Conservation (phyloP, 78 protist species). For the Dictyostelium citrinum region DNA sequence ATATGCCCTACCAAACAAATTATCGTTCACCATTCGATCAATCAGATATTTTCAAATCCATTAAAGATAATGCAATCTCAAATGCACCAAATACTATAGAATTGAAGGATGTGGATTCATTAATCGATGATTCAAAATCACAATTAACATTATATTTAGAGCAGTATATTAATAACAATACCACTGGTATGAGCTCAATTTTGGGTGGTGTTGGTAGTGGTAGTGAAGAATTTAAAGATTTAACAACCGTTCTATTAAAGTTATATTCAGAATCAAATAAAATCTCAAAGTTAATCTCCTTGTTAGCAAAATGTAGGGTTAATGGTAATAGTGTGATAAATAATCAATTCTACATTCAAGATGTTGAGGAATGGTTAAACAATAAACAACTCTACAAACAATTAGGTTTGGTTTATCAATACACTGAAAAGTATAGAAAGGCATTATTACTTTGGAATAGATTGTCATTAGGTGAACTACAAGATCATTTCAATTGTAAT, state of each 20-base stretch:
- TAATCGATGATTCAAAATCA: constrained; percentile 10
- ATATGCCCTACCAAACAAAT: neutral
- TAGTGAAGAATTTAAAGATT: constrained; percentile 17
- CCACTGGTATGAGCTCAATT: neutral
- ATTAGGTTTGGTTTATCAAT: constrained; percentile 42
- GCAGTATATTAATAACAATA: neutral
- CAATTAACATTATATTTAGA: neutral
- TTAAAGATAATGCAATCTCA: neutral
- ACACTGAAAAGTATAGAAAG: constrained; percentile 55
- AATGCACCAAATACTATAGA: neutral
- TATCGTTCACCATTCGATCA: neutral
- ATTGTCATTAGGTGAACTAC: neutral
- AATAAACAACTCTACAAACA: neutral
- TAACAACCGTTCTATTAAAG: constrained; percentile 10
- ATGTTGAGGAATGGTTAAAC: constrained; percentile 52
- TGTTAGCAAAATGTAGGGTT: neutral
- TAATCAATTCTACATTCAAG: constrained; percentile 23
- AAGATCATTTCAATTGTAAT: neutral
- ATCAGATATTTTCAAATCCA: neutral
- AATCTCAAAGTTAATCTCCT: neutral
- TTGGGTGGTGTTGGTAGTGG: neutral
- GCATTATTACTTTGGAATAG: constrained; percentile 26
- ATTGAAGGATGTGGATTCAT: neutral
- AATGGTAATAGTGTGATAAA: neutral
- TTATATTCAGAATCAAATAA: constrained; percentile 10